Percentiles rank a stretch among this genome's conserved stretches.
Evolutionary conservation across 2,329 filamentous ascomycete genomes (phyloP).

Genomic region (Chaetothyriales sp.): DNA sequence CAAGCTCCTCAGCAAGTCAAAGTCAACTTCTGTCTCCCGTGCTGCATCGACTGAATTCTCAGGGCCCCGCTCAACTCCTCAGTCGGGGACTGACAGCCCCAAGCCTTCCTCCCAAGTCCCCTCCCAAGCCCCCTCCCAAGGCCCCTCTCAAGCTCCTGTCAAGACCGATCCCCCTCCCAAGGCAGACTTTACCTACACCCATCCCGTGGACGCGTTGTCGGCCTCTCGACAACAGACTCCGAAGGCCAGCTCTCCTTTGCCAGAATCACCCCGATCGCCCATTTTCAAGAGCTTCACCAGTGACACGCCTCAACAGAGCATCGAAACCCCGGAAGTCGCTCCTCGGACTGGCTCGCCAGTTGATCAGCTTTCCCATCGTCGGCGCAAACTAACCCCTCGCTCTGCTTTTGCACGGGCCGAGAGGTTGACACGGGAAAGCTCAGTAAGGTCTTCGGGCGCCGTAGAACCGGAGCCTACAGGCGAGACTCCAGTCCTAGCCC

Average conservation of each 20-base stretch:
- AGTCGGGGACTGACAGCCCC: not conserved
- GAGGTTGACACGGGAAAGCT: not conserved
- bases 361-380: constrained; percentile 5
- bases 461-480: not conserved
- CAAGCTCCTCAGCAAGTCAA: constrained; percentile 69
- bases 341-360: not conserved
- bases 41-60: constrained; percentile 13
- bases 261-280: constrained; percentile 23
- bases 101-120: not conserved
- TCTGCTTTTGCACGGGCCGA: not conserved
- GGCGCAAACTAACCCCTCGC: constrained; percentile 22
- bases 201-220: constrained; percentile 57
- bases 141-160: not conserved
- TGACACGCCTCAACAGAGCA: constrained; percentile 11
- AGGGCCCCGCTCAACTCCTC: constrained; percentile 8
- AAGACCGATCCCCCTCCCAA: constrained; percentile 25
- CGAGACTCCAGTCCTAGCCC: constrained; percentile 58
- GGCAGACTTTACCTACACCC: constrained; percentile 54
- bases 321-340: constrained; percentile 1
- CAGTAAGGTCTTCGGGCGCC: not conserved
- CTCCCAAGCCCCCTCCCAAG: not conserved
- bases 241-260: constrained; percentile 1
- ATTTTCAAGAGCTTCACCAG: constrained; percentile 20
- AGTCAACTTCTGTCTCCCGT: constrained; percentile 4
- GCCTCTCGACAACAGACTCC: constrained; percentile 48